Conservation (phyloP, 163 green algal species). For the Volvox carteri region DNA sequence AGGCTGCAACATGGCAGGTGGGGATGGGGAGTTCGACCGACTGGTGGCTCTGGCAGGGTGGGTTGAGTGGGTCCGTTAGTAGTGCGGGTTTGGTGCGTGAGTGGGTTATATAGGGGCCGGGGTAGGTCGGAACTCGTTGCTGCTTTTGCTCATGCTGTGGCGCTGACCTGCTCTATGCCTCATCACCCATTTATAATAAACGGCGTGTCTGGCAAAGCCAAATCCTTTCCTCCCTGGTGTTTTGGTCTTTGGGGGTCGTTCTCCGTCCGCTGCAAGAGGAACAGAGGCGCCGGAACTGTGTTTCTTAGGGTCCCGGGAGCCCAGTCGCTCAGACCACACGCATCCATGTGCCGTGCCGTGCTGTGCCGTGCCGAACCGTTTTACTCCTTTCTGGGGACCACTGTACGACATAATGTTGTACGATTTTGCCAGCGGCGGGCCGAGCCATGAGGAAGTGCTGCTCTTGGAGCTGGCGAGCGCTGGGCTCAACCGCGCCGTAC, state of each 20-base stretch:
- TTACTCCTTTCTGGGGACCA: not conserved
- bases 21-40: not conserved
- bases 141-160: not conserved
- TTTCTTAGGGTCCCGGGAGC: too few relatives aligned
- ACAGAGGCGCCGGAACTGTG: too few relatives aligned
- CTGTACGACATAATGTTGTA: not conserved
- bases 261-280: too few relatives aligned
- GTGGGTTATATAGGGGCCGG: too few relatives aligned
- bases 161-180: not conserved
- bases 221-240: too few relatives aligned
- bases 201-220: not conserved
- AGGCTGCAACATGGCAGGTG: slow-evolving; percentile 8
- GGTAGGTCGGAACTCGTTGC: too few relatives aligned
- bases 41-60: not conserved
- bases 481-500: slow-evolving; percentile 11
- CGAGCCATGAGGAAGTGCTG: not conserved
- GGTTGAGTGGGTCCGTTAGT: not conserved
- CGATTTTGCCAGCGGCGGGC: not conserved
- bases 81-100: not conserved
- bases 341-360: not conserved
- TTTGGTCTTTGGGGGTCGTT: too few relatives aligned
- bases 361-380: not conserved
- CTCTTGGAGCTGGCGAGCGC: slow-evolving; percentile 1
- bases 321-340: not conserved
- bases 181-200: not conserved